Evolutionary conservation across 116 monocot genomes (phyloP).

Genomic region (Dioscorea cayenensis): DNA sequence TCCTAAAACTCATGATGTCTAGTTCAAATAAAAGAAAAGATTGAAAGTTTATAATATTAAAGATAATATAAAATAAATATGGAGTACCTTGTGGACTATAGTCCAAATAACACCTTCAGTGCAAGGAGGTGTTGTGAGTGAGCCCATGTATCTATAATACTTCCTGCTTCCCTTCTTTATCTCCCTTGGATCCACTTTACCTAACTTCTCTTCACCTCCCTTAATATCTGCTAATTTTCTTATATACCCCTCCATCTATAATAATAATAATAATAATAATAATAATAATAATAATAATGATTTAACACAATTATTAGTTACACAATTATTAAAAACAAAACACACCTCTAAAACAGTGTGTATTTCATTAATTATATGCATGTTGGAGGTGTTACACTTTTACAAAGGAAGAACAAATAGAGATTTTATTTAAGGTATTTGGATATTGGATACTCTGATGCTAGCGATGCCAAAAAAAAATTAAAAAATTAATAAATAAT

Average conservation of each 20-base stretch:
- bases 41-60: not conserved
- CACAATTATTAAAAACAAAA: too few relatives aligned
- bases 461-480: too few relatives aligned
- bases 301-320: too few relatives aligned
- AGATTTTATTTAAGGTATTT: too few relatives aligned
- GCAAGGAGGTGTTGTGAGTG: constrained; percentile 55
- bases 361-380: too few relatives aligned
- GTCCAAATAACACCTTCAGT: constrained; percentile 50
- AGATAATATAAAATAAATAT: too few relatives aligned
- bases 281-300: too few relatives aligned
- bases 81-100: constrained; percentile 17
- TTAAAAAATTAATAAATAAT: too few relatives aligned
- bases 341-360: too few relatives aligned
- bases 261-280: not conserved
- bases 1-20: not conserved
- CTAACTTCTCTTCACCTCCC: constrained; percentile 20
- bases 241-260: constrained; percentile 16
- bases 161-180: constrained; percentile 14
- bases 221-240: constrained; percentile 2
- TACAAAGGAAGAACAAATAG: too few relatives aligned
- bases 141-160: constrained; percentile 53
- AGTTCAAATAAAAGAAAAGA: not conserved
- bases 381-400: too few relatives aligned
- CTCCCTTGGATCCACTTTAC: constrained; percentile 28
- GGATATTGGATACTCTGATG: too few relatives aligned